Base-by-base conservation (phyloP, 352 stramenopile genomes). In the Aphanomyces cochlioides region DNA sequence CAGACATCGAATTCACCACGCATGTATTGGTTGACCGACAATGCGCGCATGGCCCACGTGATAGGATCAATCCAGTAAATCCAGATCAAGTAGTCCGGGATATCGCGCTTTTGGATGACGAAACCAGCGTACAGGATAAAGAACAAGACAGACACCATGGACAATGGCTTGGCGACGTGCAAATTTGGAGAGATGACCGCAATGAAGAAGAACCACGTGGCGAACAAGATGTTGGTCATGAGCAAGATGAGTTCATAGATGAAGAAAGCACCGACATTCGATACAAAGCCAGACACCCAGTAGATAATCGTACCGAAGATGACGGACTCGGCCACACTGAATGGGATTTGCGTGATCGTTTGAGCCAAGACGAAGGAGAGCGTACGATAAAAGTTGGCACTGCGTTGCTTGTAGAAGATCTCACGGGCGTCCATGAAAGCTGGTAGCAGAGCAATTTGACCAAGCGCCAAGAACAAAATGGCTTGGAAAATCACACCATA, bases 401-500 rank as follows among this genome's bases (percentile, higher is more conserved):
- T 75, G 3, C 66, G 59, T 54, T 89, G 81, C 56, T 84, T 86
- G 72, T 87, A 85, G 73, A 78, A 89, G 34, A 76, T 36, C 2
- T 40, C 70, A 12, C 65, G 69, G 13, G 61, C 66, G 21, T 83
- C 72, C 67, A 89, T 83, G 56, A 89, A 74, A 28, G 77, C 74
- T 17, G 82, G 79, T 34, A 92, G 66, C 47, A 78, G 74, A 7
- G 79, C 39, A 69, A 89, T 81, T 12, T 74, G 72, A 43, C 78
- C 77, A 41, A 90, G 48, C 28, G 73, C 75, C 10, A 81, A 72
- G 56, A 83, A 88, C 38, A 92, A 76, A 48, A 88, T 67, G 38
- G 67, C 72, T 7, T 85, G 78, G 73, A 94, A 95, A 12, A 95
- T 75, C 61, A 93, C 81, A 21, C 85, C 85, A 68, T 91, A 79